Conservation (phyloP, 768 basidiomycete species). For the Amanita brunnescens region DNA sequence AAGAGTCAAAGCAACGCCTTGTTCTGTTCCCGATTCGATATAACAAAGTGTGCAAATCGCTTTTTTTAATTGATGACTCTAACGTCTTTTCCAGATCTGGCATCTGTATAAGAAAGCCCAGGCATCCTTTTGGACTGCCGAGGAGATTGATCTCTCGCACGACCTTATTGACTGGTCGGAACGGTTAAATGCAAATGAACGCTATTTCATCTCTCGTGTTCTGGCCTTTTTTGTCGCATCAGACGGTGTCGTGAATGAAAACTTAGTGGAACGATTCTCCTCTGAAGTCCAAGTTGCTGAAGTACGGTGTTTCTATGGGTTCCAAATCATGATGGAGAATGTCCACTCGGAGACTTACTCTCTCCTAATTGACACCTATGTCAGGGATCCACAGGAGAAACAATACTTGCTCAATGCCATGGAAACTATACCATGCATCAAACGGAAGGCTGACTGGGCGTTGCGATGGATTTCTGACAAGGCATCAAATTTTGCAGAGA, state of each 20-base stretch:
- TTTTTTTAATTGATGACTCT: not conserved
- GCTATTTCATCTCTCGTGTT: conserved; percentile 89
- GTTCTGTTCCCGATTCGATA: conserved; percentile 95
- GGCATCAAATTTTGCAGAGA: conserved; percentile 76
- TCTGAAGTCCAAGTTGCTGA: conserved; percentile 91
- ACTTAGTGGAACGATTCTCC: conserved; percentile 90
- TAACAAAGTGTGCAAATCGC: conserved; percentile 55
- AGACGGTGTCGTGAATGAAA: conserved; percentile 96
- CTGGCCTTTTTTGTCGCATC: conserved; percentile 97
- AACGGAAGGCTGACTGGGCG: conserved; percentile 93
- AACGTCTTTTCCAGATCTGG: conserved; percentile 65
- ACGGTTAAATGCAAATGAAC: conserved; percentile 78
- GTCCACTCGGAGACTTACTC: conserved; percentile 98
- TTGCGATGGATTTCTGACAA: conserved; percentile 85
- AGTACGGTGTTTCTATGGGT: conserved; percentile 95
- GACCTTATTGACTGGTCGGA: conserved; percentile 86
- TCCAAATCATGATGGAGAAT: conserved; percentile 99
- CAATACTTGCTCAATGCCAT: conserved; percentile 86
- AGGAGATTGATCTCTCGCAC: conserved; percentile 89
- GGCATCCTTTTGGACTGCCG: conserved; percentile 92
- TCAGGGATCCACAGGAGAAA: conserved; percentile 73
- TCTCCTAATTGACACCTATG: conserved; percentile 92
- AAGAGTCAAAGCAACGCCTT: conserved; percentile 73
- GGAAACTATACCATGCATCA: conserved; percentile 89
- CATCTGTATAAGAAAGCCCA: conserved; percentile 96